phyloP scores from a whole-genome alignment of 2,329 filamentous ascomycete species.

The Pseudophaeomoniella oleicola region DNA sequence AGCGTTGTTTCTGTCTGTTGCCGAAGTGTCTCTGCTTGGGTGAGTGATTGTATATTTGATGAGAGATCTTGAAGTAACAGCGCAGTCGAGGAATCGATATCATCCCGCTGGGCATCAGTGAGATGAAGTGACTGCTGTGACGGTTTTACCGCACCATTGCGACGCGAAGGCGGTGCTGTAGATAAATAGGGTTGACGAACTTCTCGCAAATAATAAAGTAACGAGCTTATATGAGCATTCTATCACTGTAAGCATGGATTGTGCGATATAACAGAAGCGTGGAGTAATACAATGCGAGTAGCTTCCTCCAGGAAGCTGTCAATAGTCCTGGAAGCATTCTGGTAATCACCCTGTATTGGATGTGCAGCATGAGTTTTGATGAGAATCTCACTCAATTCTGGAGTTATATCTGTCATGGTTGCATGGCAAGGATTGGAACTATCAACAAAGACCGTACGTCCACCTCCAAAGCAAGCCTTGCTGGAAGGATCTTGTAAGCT shows the following conservation, averaged over 20 bases:
- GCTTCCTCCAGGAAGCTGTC: conserved; percentile 90
- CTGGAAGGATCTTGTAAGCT: too few species aligned
- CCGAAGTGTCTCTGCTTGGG: conserved; percentile 68
- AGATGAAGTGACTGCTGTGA: conserved; percentile 39
- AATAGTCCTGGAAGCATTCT: conserved; percentile 27
- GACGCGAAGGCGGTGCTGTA: conserved; percentile 44
- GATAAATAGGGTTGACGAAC: conserved; percentile 88
- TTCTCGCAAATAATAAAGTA: conserved; percentile 64
- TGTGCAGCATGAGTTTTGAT: conserved; percentile 17
- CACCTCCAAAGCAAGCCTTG: too few species aligned
- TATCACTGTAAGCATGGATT: conserved; percentile 24
- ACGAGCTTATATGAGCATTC: conserved; percentile 72
- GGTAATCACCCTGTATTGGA: conserved; percentile 17
- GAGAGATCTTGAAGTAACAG: conserved; percentile 74
- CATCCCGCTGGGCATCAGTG: conserved; percentile 68
- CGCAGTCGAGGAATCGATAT: conserved; percentile 78
- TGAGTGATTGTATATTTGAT: conserved; percentile 61
- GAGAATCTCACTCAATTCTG: conserved; percentile 20
- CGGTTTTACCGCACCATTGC: conserved; percentile 14
- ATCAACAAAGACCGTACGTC: too few species aligned
- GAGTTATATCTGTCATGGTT: conserved; percentile 27
- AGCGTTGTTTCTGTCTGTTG: conserved; percentile 60
- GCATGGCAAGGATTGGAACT: background rate
- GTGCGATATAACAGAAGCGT: conserved; percentile 3
- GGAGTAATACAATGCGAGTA: conserved; percentile 62